A percentile compares a stretch with the other conserved stretches of the same genome.
These are phyloP conservation scores for Sesbania bispinosa DNA, from an alignment of 306 rosid species.

Conservation along the genomic window DNA sequence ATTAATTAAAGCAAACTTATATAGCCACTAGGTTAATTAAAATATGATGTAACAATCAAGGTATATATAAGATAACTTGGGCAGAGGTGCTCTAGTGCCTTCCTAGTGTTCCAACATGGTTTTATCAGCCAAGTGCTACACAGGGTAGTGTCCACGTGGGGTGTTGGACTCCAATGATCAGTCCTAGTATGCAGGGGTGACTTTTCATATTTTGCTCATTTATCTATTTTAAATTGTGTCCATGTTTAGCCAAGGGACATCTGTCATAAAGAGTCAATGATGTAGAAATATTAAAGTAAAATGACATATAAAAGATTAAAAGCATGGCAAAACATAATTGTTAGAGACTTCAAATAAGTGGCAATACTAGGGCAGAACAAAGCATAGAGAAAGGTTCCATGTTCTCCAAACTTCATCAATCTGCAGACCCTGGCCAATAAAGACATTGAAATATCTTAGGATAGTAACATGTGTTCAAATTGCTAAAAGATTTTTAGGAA, in stretches of 20 bases:
- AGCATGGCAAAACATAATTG: not conserved
- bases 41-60: not conserved
- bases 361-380: not conserved
- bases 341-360: not conserved
- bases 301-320: conserved; percentile 1
- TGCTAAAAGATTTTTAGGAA: conserved; percentile 1
- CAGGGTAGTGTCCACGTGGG: not conserved
- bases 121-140: not conserved
- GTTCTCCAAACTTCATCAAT: not conserved
- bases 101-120: not conserved
- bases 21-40: not conserved
- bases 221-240: not conserved
- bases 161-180: not conserved
- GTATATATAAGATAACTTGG: not conserved
- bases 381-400: not conserved
- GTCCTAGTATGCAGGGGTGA: not conserved
- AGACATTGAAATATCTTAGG: conserved; percentile 4
- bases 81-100: not conserved
- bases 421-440: not conserved
- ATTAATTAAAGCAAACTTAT: not conserved
- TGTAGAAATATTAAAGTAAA: not conserved
- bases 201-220: conserved; percentile 10
- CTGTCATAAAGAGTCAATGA: not conserved
- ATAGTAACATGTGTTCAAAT: not conserved
- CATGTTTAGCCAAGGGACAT: conserved; percentile 4